phyloP scores from a whole-genome alignment of 768 basidiomycete genomes.

The Lyophyllum atratum region DNA sequence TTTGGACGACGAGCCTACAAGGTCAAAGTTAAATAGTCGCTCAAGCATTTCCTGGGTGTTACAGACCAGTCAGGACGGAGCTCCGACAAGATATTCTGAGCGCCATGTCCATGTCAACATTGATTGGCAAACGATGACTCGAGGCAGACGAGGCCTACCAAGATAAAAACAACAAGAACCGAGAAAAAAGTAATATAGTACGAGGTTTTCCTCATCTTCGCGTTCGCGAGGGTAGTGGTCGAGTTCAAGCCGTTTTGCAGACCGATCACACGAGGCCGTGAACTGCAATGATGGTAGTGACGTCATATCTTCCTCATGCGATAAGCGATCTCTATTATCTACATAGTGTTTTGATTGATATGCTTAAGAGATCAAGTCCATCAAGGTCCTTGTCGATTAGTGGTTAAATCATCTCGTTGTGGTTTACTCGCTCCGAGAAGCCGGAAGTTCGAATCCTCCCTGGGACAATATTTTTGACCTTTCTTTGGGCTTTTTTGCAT shows the following conservation, averaged over 20 bases:
- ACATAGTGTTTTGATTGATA: too few species aligned
- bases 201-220: conserved; percentile 65
- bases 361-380: not conserved
- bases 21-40: not conserved
- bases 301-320: too few species aligned
- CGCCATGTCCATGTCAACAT: not conserved
- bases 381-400: conserved; percentile 7
- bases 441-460: conserved; percentile 31
- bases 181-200: conserved; percentile 66
- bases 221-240: not conserved
- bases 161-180: conserved; percentile 46
- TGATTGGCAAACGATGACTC: not conserved
- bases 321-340: too few species aligned
- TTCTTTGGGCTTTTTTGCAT: not conserved
- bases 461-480: conserved; percentile 22
- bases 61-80: conserved; percentile 65
- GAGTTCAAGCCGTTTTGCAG: not conserved
- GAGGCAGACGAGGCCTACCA: conserved; percentile 42
- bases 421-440: conserved; percentile 20
- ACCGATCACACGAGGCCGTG: too few species aligned
- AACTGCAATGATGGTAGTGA: not conserved
- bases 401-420: conserved; percentile 25
- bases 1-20: conserved; percentile 45
- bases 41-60: not conserved
- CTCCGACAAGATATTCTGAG: conserved; percentile 59